These are phyloP conservation scores for Aschersonia sp. DNA, from an alignment of 2,329 filamentous ascomycete species.

Conservation along the genomic window DNA sequence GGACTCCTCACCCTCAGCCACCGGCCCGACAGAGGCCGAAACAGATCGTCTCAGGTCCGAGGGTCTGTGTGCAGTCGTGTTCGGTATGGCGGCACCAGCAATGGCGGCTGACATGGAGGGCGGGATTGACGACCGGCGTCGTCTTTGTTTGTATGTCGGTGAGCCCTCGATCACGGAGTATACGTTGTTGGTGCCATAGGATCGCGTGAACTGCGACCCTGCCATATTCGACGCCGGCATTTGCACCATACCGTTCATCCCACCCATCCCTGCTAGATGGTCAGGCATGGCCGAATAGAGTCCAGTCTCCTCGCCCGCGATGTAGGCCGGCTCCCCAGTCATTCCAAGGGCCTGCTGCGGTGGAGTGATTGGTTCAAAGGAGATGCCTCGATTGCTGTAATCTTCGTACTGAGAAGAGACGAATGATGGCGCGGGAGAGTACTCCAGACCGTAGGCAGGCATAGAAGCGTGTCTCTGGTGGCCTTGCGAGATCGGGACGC, in stretches of 20 bases:
- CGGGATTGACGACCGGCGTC: conserved; percentile 85
- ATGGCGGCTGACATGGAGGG: conserved; percentile 53
- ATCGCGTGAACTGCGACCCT: conserved; percentile 64
- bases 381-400: conserved; percentile 91
- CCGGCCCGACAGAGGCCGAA: conserved; percentile 71
- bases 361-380: conserved; percentile 92
- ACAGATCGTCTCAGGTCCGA: conserved; percentile 87
- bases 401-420: conserved; percentile 98
- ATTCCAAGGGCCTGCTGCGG: conserved; percentile 79
- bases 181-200: conserved; percentile 61
- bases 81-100: conserved; percentile 50
- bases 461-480: conserved; percentile 97
- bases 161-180: conserved; percentile 97
- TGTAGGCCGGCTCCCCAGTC: conserved; percentile 83
- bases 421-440: conserved; percentile 94
- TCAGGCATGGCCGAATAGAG: conserved; percentile 93
- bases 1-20: conserved; percentile 66
- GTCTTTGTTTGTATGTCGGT: conserved; percentile 94
- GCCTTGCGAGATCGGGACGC: conserved; percentile 65
- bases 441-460: conserved; percentile 88
- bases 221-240: conserved; percentile 75
- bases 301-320: conserved; percentile 94
- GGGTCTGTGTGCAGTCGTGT: conserved; percentile 55
- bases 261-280: conserved; percentile 55
- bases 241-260: conserved; percentile 80